Percentiles rank a stretch among this genome's conserved stretches.
Conservation (phyloP, 1,284 basidiomycete species). For the Gomphus sp. region DNA sequence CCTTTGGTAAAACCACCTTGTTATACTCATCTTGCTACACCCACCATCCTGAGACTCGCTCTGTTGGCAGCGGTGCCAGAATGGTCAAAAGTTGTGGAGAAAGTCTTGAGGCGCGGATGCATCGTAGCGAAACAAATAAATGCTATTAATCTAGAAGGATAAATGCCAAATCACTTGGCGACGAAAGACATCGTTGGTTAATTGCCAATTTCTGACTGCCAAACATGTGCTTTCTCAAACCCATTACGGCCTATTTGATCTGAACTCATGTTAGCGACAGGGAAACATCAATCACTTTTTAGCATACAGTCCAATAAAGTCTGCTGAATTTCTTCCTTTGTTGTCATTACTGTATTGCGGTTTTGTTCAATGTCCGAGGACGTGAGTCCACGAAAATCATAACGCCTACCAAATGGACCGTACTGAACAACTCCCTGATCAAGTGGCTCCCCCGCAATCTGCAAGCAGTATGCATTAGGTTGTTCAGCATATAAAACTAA, state of each 20-base stretch:
- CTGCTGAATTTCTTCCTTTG: slow-evolving; percentile 69
- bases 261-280: slow-evolving; percentile 19
- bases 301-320: slow-evolving; percentile 74
- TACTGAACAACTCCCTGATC: slow-evolving; percentile 85
- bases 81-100: too few relatives aligned
- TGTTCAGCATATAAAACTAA: not conserved
- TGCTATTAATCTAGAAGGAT: not conserved
- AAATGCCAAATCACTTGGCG: not conserved
- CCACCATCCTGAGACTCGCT: too few relatives aligned
- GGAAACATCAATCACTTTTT: not conserved
- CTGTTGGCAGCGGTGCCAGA: too few relatives aligned
- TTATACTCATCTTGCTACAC: too few relatives aligned
- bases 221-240: slow-evolving; percentile 83
- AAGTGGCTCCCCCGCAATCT: slow-evolving; percentile 83
- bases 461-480: slow-evolving; percentile 13
- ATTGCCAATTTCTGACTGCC: slow-evolving; percentile 78
- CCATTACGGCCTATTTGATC: slow-evolving; percentile 75
- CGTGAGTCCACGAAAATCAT: slow-evolving; percentile 11
- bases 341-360: slow-evolving; percentile 59
- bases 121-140: too few relatives aligned
- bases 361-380: slow-evolving; percentile 13
- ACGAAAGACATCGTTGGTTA: not conserved
- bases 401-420: slow-evolving; percentile 49
- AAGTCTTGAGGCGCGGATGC: too few relatives aligned
- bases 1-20: too few relatives aligned